Evolutionary conservation across 163 green algal genomes (phyloP).

Genomic region (Scenedesmus sp.): DNA sequence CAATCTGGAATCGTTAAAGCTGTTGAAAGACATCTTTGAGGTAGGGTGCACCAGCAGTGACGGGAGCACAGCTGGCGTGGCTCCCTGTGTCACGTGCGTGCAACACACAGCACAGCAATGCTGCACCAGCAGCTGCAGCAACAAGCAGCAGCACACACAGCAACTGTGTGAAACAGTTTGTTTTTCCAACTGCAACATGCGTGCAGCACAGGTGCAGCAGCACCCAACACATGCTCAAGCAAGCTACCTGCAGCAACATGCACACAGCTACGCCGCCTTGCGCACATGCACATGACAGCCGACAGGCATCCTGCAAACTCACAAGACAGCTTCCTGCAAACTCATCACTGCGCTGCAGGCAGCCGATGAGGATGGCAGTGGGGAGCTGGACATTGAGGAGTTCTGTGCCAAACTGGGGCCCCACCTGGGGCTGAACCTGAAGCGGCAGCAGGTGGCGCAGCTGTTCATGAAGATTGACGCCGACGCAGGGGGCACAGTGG

Average conservation of each 20-base stretch:
- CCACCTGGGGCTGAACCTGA: conserved; percentile 71
- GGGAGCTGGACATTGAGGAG: conserved; percentile 88
- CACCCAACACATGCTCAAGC: no score
- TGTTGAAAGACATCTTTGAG: conserved; percentile 84
- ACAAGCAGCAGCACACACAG: neutral
- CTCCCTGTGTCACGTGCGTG: no score
- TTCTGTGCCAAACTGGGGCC: conserved; percentile 87
- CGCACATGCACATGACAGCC: neutral
- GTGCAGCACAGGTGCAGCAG: no score
- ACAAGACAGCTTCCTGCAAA: neutral
- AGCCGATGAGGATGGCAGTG: conserved; percentile 86
- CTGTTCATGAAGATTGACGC: conserved; percentile 95
- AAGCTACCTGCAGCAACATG: neutral
- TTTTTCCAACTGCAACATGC: no score
- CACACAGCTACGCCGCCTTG: neutral
- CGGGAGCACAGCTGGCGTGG: no score
- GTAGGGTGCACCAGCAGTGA: conserved; percentile 50
- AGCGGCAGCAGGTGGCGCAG: conserved; percentile 71
- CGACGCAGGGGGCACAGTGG: conserved; percentile 88
- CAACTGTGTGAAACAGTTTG: neutral
- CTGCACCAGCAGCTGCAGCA: neutral
- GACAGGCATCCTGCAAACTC: neutral
- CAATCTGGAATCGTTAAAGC: conserved; percentile 74
- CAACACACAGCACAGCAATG: neutral
- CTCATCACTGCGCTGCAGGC: conserved; percentile 60